Evolutionary conservation across 2,329 filamentous ascomycete genomes (phyloP), one percentile per base, ranked within the genome.

Genomic region (Dactylellina parvicollis): DNA sequence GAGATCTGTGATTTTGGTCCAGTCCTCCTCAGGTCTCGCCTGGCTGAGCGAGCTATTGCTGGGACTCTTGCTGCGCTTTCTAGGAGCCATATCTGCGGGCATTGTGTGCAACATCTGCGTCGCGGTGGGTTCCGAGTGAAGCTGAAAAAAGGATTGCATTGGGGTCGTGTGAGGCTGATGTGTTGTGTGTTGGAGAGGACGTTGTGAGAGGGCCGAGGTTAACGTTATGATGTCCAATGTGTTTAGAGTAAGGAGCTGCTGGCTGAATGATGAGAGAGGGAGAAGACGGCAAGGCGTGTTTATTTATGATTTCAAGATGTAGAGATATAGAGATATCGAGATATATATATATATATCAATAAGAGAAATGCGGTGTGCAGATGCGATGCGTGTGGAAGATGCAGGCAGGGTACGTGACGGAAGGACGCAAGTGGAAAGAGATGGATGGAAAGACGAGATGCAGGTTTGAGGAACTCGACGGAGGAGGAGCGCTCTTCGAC

Each of bases 1-100:
- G 32, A 90, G 85, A 79, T 90, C 88, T 72, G 88, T 89, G 78
- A 90, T 90, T 83, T 90, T 89, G 77, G 88, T 90, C 88, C 88
- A 90, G 82, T 90, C 88, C 79, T 90, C 88, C 76, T 89, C 88
- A 72, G 88, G 87, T 42, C 69, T 57, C 54, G 69, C 69, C 52
- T 73, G 69, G 55, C 60, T 73, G 28, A 73, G 49, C 22, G 69
- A 73, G 60, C 69, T 73, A 34, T 73, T 73, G 69, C 69, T 73
- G 4, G 69, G 69, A 40, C 69, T 73, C 69, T 73, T 73, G 69
- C 69, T 73, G 30, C 69, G 69, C 69, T 73, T 73, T 66, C 69
- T 66, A 34, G 69, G 69, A 66, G 69, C 34, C 69, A 73, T 73
- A 50, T 73, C 69, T 66, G 69, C 60, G 22, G 69, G 69, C 60